Evolutionary conservation across 768 basidiomycete species (phyloP).

Genomic region (Tulasnella sp.): DNA sequence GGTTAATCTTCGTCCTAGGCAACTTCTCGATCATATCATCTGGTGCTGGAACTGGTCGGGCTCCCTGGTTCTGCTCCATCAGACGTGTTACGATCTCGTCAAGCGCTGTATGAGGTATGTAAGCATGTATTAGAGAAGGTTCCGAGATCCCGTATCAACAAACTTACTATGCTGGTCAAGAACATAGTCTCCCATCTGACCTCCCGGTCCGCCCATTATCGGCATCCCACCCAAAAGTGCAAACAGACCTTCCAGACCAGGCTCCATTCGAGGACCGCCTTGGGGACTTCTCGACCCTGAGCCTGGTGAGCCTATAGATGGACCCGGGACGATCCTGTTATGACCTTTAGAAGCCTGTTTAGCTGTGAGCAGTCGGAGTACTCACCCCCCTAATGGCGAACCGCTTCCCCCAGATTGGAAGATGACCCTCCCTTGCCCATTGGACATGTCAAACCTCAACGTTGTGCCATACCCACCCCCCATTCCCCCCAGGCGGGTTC

Average conservation of each 20-base stretch:
- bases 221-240: constrained; percentile 15
- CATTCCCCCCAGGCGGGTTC: neutral
- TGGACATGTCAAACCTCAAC: constrained; percentile 19
- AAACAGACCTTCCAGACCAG: constrained; percentile 22
- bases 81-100: constrained; percentile 83
- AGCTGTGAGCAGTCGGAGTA: neutral
- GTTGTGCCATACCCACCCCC: constrained; percentile 11
- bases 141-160: neutral
- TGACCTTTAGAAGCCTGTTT: neutral
- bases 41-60: constrained; percentile 78
- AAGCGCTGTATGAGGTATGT: constrained; percentile 48
- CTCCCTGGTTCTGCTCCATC: constrained; percentile 73
- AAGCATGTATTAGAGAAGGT: constrained; percentile 2
- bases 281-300: neutral
- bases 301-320: neutral
- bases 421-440: constrained; percentile 22
- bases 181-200: constrained; percentile 85
- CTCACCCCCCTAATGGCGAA: neutral
- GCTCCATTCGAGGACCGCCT: constrained; percentile 13
- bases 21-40: constrained; percentile 72
- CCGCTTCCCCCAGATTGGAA: constrained; percentile 10
- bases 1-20: constrained; percentile 36
- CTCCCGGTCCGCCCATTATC: constrained; percentile 34
- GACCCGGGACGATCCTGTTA: neutral
- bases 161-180: constrained; percentile 79